Conservation (phyloP, 1,284 basidiomycete genomes). For the Inonotus obliquus region DNA sequence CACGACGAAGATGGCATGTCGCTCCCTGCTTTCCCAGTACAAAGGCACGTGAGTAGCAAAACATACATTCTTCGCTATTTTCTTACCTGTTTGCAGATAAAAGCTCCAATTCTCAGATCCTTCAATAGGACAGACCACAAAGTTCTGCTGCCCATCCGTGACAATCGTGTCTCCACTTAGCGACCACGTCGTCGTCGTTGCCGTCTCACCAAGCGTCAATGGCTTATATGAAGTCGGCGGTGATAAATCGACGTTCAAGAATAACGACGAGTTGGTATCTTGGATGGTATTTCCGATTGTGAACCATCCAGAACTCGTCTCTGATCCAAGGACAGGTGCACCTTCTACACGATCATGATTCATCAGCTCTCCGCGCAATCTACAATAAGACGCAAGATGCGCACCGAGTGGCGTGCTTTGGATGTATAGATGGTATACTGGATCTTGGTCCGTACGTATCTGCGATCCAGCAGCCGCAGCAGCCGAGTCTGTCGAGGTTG, state of each 20-base stretch:
- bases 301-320: conserved; percentile 47
- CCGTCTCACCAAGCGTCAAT: conserved; percentile 41
- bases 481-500: conserved; percentile 38
- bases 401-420: conserved; percentile 39
- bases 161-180: conserved; percentile 59
- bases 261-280: conserved; percentile 38
- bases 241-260: conserved; percentile 42
- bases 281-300: conserved; percentile 45
- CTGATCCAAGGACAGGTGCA: conserved; percentile 48
- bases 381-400: conserved; percentile 21
- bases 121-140: conserved; percentile 47
- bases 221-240: conserved; percentile 46
- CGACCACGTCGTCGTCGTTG: conserved; percentile 50
- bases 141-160: conserved; percentile 48
- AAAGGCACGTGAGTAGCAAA: background rate
- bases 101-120: conserved; percentile 39
- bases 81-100: conserved; percentile 41
- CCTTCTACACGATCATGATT: conserved; percentile 24
- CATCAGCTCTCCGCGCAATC: conserved; percentile 20
- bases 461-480: conserved; percentile 48
- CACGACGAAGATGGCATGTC: conserved; percentile 34
- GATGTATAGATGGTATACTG: conserved; percentile 55
- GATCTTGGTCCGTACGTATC: conserved; percentile 48
- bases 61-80: background rate
- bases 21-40: conserved; percentile 35